Conservation (phyloP, 306 rosid genomes). For the Clitoria ternatea region DNA sequence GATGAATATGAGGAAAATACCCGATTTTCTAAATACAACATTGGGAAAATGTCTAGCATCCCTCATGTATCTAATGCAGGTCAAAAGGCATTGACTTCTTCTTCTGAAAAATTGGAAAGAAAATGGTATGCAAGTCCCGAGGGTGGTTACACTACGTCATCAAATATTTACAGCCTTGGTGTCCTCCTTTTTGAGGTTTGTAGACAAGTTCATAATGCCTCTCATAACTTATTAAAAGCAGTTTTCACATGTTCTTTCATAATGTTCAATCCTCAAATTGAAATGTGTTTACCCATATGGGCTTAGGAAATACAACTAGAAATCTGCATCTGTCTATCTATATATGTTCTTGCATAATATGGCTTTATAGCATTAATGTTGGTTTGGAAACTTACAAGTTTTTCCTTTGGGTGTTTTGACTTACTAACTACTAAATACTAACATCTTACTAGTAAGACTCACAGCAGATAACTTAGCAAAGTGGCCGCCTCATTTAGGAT, state of each 20-base stretch:
- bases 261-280: slow-evolving; percentile 9
- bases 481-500: not conserved
- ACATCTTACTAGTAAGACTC: not conserved
- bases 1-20: slow-evolving; percentile 39
- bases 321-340: not conserved
- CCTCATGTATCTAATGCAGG: slow-evolving; percentile 40
- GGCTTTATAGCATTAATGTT: slow-evolving; percentile 9
- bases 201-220: slow-evolving; percentile 24
- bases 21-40: slow-evolving; percentile 29
- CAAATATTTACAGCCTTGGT: slow-evolving; percentile 85
- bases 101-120: slow-evolving; percentile 56
- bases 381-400: not conserved
- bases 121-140: slow-evolving; percentile 89
- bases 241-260: slow-evolving; percentile 2
- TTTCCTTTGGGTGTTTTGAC: not conserved
- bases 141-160: slow-evolving; percentile 57
- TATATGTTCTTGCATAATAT: not conserved
- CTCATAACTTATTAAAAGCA: slow-evolving; percentile 13
- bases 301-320: not conserved
- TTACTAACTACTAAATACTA: not conserved
- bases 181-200: slow-evolving; percentile 91
- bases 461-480: not conserved
- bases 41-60: slow-evolving; percentile 44
- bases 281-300: slow-evolving; percentile 10
- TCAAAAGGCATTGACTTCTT: slow-evolving; percentile 30